phyloP scores from a whole-genome alignment of 352 stramenopile species.

The Pythium diclinum region DNA sequence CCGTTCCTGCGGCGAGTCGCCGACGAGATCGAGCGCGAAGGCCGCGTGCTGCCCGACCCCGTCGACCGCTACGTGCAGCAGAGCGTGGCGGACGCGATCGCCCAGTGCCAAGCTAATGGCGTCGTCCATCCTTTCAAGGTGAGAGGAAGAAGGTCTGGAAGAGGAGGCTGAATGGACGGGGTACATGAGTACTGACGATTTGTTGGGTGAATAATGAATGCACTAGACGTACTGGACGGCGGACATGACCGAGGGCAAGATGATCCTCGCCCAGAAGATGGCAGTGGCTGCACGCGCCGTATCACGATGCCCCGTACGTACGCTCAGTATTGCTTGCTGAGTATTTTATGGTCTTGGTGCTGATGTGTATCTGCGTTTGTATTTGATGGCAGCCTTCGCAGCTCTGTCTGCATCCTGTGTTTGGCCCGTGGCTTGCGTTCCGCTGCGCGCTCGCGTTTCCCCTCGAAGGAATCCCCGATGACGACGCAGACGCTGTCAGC shows the following conservation, averaged over 20 bases:
- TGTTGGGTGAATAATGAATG: neutral
- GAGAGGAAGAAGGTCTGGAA: neutral
- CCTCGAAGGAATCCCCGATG: slow-evolving; percentile 28
- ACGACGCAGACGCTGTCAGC: slow-evolving; percentile 11
- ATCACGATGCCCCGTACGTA: slow-evolving; percentile 42
- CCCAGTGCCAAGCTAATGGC: slow-evolving; percentile 20
- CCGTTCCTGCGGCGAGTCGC: slow-evolving; percentile 44
- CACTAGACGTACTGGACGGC: slow-evolving; percentile 64
- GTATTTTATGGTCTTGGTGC: neutral
- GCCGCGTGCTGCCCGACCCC: slow-evolving; percentile 38
- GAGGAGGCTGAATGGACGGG: neutral
- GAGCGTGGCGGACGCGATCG: slow-evolving; percentile 32
- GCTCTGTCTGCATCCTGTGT: slow-evolving; percentile 53
- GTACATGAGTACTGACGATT: neutral
- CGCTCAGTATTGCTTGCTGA: neutral
- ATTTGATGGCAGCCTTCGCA: slow-evolving; percentile 40
- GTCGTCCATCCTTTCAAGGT: slow-evolving; percentile 31
- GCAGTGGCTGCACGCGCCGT: slow-evolving; percentile 45
- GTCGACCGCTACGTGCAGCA: slow-evolving; percentile 59
- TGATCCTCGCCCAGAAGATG: slow-evolving; percentile 76
- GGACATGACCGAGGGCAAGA: slow-evolving; percentile 61
- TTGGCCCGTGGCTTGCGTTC: slow-evolving; percentile 69
- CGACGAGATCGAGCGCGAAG: slow-evolving; percentile 27
- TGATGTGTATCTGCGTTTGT: neutral
- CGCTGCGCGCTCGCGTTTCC: slow-evolving; percentile 57